Base-by-base conservation (phyloP, 768 basidiomycete species). In the Suillus sp. region DNA sequence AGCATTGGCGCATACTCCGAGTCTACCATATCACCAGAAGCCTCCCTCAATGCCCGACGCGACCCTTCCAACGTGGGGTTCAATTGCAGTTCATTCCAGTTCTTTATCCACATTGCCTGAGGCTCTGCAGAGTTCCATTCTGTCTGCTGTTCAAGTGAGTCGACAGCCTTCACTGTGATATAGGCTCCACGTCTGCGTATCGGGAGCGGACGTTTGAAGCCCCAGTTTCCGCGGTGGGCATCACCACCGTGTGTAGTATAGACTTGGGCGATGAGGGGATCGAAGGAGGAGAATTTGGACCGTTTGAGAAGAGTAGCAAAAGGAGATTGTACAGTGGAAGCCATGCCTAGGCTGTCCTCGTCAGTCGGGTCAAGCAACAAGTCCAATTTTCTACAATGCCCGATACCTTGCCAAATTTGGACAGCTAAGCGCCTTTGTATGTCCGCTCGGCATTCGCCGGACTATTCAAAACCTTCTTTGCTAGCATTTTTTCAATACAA, bases 231-330 rank as follows among this genome's bases (percentile, higher is more conserved):
- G 32, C 92, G 85, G 67, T 88, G 81, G 14, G 88, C 86, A 71
- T 91, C 82, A 48, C 89, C 88, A 25, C 84, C 82, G 53, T 84
- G 83, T 0, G 92, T 79, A 18, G 87, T 84, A 76, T 94, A 95
- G 22, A 92, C 85, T 70, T 94, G 93, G 53, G 83, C 83, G 64
- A 96, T 92, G 53, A 73, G 70, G 0, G 90, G 91, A 78, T 93
- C 90, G 73, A 81, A 93, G 13, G 89, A 79, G 11, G 92, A 87
- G 76, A 95, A 95, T 66, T 89, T 90, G 38, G 94, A 94, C 51
- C 87, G 85, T 34, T 90, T 87, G 56, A 96, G 83, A 57, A 95
- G 87, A 25, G 86, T 80, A 32, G 89, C 83, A 71, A 95, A 95
- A 4, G 87, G 82, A 18, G 92, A 92, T 45, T 63, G 58, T 9